Percentiles rank a stretch among this genome's conserved stretches.
Conservation (phyloP, 2,329 filamentous ascomycete genomes). For the Pseudopyricularia javanii region DNA sequence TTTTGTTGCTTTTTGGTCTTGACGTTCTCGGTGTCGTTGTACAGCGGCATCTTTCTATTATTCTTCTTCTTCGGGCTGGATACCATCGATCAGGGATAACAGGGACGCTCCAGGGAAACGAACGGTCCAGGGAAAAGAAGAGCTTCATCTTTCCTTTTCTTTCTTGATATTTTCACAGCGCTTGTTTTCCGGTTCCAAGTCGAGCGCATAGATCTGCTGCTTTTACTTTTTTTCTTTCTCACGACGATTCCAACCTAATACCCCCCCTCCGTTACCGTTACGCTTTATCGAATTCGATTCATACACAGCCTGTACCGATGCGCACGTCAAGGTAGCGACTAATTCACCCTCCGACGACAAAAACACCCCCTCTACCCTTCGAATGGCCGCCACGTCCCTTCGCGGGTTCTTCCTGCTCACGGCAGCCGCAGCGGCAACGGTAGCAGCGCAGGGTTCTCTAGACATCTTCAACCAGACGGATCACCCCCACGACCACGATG, state of each 20-base stretch:
- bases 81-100: too few species aligned
- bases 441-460: neutral
- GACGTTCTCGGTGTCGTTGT: neutral
- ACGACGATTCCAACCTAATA: neutral
- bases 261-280: too few species aligned
- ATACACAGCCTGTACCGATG: constrained; percentile 4
- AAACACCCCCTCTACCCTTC: neutral
- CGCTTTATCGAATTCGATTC: neutral
- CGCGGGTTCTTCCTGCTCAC: constrained; percentile 6
- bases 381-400: constrained; percentile 13
- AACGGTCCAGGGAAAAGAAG: too few species aligned
- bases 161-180: neutral
- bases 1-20: neutral
- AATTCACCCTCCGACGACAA: neutral
- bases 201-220: too few species aligned
- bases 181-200: neutral
- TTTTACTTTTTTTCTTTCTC: too few species aligned
- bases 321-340: constrained; percentile 6
- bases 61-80: neutral
- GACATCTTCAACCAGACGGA: too few species aligned
- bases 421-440: constrained; percentile 7
- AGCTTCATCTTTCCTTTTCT: constrained; percentile 2
- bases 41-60: neutral
- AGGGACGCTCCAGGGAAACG: too few species aligned
- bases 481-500: constrained; percentile 9